Conservation (phyloP, 352 stramenopile species). For the Elongisporangium anandrum region DNA sequence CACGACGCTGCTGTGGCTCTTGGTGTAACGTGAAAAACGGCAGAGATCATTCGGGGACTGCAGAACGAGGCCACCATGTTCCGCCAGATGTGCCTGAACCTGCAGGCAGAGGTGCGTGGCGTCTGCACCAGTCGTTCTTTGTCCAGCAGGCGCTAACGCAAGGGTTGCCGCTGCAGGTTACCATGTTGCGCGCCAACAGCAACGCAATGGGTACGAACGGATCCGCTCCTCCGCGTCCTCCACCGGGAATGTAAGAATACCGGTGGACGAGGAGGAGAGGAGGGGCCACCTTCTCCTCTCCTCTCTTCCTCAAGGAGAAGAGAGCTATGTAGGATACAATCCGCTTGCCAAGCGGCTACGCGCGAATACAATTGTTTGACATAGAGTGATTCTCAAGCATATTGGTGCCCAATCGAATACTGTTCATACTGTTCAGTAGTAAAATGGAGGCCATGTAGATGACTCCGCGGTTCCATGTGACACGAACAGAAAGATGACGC, state of each 20-base stretch:
- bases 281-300: neutral
- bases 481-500: neutral
- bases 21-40: neutral
- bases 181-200: conserved; percentile 6
- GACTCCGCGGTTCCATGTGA: neutral
- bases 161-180: conserved; percentile 1
- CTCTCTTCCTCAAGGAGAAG: neutral
- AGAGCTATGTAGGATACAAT: conserved; percentile 1
- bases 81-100: conserved; percentile 76
- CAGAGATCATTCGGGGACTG: conserved; percentile 58
- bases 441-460: neutral
- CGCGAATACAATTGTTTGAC: neutral
- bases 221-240: conserved; percentile 3
- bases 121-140: neutral
- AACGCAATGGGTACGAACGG: neutral
- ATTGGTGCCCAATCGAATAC: neutral
- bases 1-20: neutral
- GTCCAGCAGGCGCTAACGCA: neutral
- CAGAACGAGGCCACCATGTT: conserved; percentile 83
- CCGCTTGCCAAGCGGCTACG: neutral
- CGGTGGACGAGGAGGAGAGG: neutral
- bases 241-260: conserved; percentile 13
- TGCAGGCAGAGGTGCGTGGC: conserved; percentile 63
- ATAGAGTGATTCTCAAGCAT: neutral
- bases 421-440: neutral